These are phyloP conservation scores for Ophiostoma piceae DNA, from an alignment of 2,329 filamentous ascomycete genomes.

Conservation along the genomic window DNA sequence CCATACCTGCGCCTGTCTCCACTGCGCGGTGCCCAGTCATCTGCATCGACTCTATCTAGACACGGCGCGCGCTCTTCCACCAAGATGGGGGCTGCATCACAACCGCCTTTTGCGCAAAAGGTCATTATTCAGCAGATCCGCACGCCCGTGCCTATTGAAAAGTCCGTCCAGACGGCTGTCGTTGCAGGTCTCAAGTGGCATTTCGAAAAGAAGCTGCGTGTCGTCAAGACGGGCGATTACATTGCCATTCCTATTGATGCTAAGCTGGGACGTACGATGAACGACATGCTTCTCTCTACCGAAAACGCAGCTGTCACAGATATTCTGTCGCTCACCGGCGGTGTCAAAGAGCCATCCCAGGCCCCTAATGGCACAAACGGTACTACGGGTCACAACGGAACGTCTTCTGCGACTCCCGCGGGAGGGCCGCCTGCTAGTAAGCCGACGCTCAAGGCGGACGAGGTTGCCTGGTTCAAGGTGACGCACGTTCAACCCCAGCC, in stretches of 20 bases:
- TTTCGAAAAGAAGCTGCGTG: constrained; percentile 74
- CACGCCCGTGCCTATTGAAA: constrained; percentile 81
- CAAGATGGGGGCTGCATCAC: constrained; percentile 51
- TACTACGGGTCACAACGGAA: constrained; percentile 13
- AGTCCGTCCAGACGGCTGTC: constrained; percentile 76
- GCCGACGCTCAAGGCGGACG: constrained; percentile 41
- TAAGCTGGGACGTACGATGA: constrained; percentile 72
- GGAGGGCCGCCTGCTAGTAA: not conserved
- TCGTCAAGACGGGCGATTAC: constrained; percentile 81
- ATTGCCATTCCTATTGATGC: constrained; percentile 87
- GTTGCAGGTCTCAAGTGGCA: constrained; percentile 82
- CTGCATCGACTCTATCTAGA: constrained; percentile 28
- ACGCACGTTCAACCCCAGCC: constrained; percentile 61
- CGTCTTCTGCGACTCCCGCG: constrained; percentile 19
- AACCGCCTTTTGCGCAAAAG: constrained; percentile 60
- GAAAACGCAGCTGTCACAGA: constrained; percentile 69
- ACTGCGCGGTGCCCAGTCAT: constrained; percentile 35
- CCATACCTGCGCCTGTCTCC: constrained; percentile 74
- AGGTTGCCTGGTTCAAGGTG: constrained; percentile 89
- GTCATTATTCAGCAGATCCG: constrained; percentile 85
- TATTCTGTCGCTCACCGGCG: constrained; percentile 49
- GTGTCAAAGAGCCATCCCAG: constrained; percentile 14
- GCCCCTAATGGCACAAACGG: not conserved
- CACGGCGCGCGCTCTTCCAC: constrained; percentile 39
- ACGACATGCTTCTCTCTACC: constrained; percentile 58